Evolutionary conservation across 2,329 filamentous ascomycete genomes (phyloP).

Genomic region (Juglanconis sp.): DNA sequence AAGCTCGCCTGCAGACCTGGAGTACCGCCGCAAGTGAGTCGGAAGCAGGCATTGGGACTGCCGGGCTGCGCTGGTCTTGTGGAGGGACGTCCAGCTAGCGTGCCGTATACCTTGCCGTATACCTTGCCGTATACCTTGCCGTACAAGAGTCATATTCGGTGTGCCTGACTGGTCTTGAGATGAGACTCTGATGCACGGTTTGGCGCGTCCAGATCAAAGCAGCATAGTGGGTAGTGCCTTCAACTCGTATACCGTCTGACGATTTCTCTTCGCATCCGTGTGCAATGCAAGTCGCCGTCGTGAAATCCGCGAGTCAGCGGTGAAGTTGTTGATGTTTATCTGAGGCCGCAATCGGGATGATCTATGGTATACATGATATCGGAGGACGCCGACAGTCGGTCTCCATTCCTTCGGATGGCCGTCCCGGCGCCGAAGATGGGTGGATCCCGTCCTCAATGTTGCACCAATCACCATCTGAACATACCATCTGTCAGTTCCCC

Average conservation of each 20-base stretch:
- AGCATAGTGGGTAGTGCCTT: too few relatives aligned
- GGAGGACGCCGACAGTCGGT: too few relatives aligned
- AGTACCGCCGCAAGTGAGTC: neutral
- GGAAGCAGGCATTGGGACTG: neutral
- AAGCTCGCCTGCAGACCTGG: slow-evolving; percentile 24
- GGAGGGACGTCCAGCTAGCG: neutral
- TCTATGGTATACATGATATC: too few relatives aligned
- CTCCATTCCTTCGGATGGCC: neutral
- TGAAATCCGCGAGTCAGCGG: too few relatives aligned
- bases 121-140: neutral
- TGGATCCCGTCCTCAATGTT: neutral
- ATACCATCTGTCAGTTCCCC: too few relatives aligned
- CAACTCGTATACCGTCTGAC: too few relatives aligned
- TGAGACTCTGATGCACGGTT: too few relatives aligned
- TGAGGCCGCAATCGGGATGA: too few relatives aligned
- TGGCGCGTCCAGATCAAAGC: too few relatives aligned
- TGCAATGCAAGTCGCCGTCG: too few relatives aligned
- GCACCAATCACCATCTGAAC: neutral
- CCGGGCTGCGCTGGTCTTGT: neutral
- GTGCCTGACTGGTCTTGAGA: neutral
- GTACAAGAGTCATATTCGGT: slow-evolving; percentile 2
- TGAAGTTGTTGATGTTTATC: too few relatives aligned
- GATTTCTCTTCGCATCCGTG: too few relatives aligned
- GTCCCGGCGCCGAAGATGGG: neutral
- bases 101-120: neutral